Evolutionary conservation across 2,329 filamentous ascomycete genomes (phyloP), one percentile per base, ranked within the genome.

Genomic region (Zalaria obscura): DNA sequence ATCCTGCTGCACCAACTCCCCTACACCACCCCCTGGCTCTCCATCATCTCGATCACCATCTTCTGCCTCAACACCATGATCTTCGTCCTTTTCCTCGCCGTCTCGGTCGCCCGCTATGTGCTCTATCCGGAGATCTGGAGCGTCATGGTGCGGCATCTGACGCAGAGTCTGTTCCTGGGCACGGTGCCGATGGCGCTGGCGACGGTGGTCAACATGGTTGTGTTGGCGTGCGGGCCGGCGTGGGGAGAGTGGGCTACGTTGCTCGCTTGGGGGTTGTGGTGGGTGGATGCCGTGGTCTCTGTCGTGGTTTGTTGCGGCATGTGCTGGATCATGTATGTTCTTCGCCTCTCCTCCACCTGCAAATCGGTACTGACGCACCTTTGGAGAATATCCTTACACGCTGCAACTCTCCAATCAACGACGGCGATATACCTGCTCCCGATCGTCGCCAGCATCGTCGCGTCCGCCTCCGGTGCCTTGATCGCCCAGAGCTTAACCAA

Each of bases 361-460:
- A n/a, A 7, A 7, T 32, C 29, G 29, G 29, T 32, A 7, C 29
- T 32, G n/a, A 32, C 29, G 7, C 29, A 7, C 29, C n/a, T 7
- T 7, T n/a, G n/a, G 7, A 32, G 29, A n/a, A n/a, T 32, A 7
- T 7, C 29, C 7, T 7, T 32, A n/a, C 41, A 43, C 33, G 41
- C 39, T 6, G 37, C 36, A 8, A 31, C 41, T 76, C 6, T 63
- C 66, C 40, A 68, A 64, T 49, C 37, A 27, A 80, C 82, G 54
- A 83, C 78, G 0, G 78, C 79, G 0, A 70, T 71, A 0, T 75
- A 76, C 50, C 65, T 83, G 4, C 64, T 84, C 2, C 78, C 80
- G 4, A 79, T 83, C 18, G 76, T 80, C 1, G 71, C 78, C 0
- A 70, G 75, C 2, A 72, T 83, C 31, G 78, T 84, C 40, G 76